A percentile compares a stretch with the other conserved stretches of the same genome.
These are phyloP conservation scores for Excoecaria agallocha DNA, from an alignment of 345 rosid species.

Conservation along the genomic window DNA sequence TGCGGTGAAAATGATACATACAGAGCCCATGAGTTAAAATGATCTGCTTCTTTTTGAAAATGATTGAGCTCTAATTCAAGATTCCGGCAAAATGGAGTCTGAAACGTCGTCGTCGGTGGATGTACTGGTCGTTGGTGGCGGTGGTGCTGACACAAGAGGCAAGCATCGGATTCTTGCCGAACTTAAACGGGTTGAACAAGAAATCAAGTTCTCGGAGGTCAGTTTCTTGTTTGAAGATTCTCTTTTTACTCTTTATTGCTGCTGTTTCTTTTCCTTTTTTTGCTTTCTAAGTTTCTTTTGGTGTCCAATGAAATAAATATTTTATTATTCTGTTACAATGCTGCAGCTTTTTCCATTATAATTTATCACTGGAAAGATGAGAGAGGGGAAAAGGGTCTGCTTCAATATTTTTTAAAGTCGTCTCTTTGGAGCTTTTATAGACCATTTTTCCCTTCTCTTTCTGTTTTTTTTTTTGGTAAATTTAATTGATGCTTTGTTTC, in stretches of 20 bases:
- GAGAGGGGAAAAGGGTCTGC: not conserved
- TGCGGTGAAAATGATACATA: not conserved
- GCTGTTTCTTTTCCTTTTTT: not conserved
- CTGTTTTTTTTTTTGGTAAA: not conserved
- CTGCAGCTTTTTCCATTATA: not conserved
- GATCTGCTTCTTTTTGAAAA: not conserved
- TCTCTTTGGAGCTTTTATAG: not conserved
- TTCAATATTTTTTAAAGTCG: not conserved
- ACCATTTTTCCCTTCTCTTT: not conserved
- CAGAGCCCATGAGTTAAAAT: not conserved
- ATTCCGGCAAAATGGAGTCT: slow-evolving; percentile 28
- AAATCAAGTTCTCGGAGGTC: slow-evolving; percentile 58
- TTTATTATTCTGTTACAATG: not conserved
- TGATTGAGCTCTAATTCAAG: not conserved
- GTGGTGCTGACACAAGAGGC: slow-evolving; percentile 53
- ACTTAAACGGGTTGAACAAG: slow-evolving; percentile 72
- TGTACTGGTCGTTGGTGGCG: slow-evolving; percentile 23
- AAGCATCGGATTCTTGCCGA: slow-evolving; percentile 76
- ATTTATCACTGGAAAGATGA: not conserved
- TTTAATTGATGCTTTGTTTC: not conserved
- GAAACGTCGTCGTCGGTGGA: slow-evolving; percentile 43
- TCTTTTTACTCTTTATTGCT: not conserved
- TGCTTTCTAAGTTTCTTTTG: not conserved
- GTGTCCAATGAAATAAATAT: not conserved
- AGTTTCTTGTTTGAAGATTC: not conserved